Percentiles rank a stretch among this genome's conserved stretches.
These are phyloP conservation scores for Trichosporon asahii DNA, from an alignment of 1,284 basidiomycete genomes.

Conservation along the genomic window DNA sequence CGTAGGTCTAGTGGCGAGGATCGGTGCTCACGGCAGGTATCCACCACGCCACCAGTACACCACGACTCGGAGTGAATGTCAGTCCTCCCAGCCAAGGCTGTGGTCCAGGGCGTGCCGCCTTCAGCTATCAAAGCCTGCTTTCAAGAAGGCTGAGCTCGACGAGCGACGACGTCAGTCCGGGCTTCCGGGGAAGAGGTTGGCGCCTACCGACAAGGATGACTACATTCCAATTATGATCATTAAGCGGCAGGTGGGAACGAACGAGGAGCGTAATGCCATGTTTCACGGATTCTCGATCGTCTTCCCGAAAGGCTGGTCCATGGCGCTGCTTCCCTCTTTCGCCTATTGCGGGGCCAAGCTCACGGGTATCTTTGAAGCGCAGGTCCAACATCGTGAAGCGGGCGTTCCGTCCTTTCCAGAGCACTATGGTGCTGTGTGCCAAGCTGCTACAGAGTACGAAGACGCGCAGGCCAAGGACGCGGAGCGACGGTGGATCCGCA, in stretches of 20 bases:
- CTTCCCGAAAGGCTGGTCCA: constrained; percentile 78
- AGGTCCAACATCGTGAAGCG: constrained; percentile 73
- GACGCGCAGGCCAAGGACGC: constrained; percentile 56
- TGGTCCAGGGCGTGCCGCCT: constrained; percentile 16
- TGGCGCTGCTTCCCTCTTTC: constrained; percentile 79
- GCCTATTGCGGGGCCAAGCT: constrained; percentile 74
- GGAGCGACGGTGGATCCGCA: constrained; percentile 65
- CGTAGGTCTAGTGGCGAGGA: constrained; percentile 31
- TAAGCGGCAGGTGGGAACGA: constrained; percentile 56
- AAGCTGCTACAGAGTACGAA: constrained; percentile 58
- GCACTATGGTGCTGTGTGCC: constrained; percentile 63
- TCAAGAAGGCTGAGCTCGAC: constrained; percentile 78
- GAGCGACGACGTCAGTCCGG: constrained; percentile 68
- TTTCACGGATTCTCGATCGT: constrained; percentile 81
- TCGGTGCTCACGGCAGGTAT: constrained; percentile 26
- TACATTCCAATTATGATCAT: constrained; percentile 76
- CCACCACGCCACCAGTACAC: constrained; percentile 32
- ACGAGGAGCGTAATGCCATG: constrained; percentile 24
- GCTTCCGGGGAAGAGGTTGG: constrained; percentile 69
- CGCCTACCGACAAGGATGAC: constrained; percentile 67
- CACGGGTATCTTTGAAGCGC: constrained; percentile 72
- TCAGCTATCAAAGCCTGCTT: constrained; percentile 61
- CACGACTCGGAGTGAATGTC: too few species aligned
- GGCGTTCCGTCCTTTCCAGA: constrained; percentile 72
- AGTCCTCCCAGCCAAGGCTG: too few species aligned